A percentile compares a stretch with the other conserved stretches of the same genome.
Evolutionary conservation across 805 yeast species (phyloP).

Genomic region (Wickerhamiella sergipiensis): DNA sequence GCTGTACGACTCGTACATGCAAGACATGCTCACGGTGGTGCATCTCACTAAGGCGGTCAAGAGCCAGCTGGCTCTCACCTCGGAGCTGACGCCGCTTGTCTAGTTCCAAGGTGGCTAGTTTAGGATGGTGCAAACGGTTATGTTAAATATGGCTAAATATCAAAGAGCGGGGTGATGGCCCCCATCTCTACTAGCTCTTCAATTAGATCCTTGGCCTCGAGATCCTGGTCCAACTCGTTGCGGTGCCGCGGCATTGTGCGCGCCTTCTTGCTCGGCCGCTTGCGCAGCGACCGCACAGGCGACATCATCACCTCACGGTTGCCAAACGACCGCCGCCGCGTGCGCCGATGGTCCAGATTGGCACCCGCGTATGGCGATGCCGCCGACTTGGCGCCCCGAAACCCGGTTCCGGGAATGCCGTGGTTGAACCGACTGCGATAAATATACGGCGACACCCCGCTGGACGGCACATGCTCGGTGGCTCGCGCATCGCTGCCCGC

Average conservation of each 20-base stretch:
- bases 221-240: conserved; percentile 5
- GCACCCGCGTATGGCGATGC: conserved; percentile 27
- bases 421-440: conserved; percentile 26
- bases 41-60: conserved; percentile 71
- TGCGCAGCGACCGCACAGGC: conserved; percentile 18
- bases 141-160: conserved; percentile 8
- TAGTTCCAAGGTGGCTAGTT: too few relatives aligned
- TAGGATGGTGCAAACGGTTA: too few relatives aligned
- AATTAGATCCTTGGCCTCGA: conserved; percentile 19
- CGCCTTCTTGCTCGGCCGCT: conserved; percentile 11
- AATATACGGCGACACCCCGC: conserved; percentile 19
- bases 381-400: conserved; percentile 46
- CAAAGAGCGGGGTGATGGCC: conserved; percentile 24
- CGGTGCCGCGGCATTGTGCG: conserved; percentile 4
- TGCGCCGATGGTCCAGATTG: conserved; percentile 8
- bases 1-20: conserved; percentile 56
- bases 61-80: conserved; percentile 69
- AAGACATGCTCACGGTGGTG: conserved; percentile 70
- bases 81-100: conserved; percentile 50
- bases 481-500: conserved; percentile 9
- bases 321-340: conserved; percentile 13
- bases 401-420: conserved; percentile 87
- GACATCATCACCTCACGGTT: conserved; percentile 20
- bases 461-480: conserved; percentile 1
- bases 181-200: conserved; percentile 26